Percentiles rank a stretch among this genome's conserved stretches.
Conservation (phyloP, 495 filamentous ascomycete genomes). For the Trichoderma virens region DNA sequence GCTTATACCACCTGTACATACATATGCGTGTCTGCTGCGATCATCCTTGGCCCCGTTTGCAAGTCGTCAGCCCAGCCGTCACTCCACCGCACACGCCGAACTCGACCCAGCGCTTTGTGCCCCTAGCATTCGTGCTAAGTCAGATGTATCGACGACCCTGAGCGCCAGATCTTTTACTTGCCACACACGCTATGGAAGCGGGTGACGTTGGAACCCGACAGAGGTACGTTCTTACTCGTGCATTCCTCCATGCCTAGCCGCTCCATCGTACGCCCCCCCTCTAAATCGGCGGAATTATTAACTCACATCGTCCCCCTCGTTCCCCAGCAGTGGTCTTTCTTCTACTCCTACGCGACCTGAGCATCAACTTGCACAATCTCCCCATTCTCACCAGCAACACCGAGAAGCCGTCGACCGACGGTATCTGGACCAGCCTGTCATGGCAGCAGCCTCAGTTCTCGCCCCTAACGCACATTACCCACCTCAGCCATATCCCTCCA, state of each 20-base stretch:
- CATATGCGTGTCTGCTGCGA: constrained; percentile 2
- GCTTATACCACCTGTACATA: neutral
- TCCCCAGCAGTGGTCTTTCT: constrained; percentile 15
- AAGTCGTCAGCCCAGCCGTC: constrained; percentile 3
- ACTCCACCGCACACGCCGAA: constrained; percentile 7
- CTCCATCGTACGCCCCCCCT: constrained; percentile 14
- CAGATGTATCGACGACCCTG: constrained; percentile 26
- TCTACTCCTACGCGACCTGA: constrained; percentile 16
- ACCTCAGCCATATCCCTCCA: constrained; percentile 26
- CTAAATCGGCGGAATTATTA: neutral
- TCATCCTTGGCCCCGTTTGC: constrained; percentile 4
- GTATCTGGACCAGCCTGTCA: constrained; percentile 31
- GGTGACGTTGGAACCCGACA: constrained; percentile 40
- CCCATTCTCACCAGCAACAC: constrained; percentile 25
- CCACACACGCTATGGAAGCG: constrained; percentile 43
- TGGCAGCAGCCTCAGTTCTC: constrained; percentile 41
- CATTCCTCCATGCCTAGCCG: constrained; percentile 5
- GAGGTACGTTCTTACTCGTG: constrained; percentile 35
- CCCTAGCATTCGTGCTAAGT: constrained; percentile 11
- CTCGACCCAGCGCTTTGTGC: constrained; percentile 5
- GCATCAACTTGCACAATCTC: constrained; percentile 18
- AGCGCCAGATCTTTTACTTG: constrained; percentile 22
- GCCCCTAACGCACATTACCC: constrained; percentile 38
- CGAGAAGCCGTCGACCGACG: constrained; percentile 28
- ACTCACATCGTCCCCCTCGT: constrained; percentile 8